Conservation (phyloP, 306 rosid genomes). For the Inga leiocalycina region DNA sequence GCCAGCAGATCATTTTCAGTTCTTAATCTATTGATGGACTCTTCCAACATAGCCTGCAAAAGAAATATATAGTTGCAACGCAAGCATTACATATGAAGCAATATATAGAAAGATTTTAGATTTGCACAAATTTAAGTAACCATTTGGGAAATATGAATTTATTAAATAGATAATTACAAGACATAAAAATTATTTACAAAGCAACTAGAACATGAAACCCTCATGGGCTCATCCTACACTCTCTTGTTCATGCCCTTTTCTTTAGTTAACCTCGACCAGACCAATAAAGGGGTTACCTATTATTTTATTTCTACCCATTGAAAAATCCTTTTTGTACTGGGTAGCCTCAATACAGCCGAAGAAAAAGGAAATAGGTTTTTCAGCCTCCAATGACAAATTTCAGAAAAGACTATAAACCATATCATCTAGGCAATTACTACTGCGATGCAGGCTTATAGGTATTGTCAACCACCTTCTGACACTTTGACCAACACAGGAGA, state of each 20-base stretch:
- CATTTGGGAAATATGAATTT: not conserved
- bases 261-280: not conserved
- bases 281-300: not conserved
- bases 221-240: not conserved
- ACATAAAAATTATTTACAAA: not conserved
- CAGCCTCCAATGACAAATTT: not conserved
- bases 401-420: not conserved
- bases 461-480: not conserved
- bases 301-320: not conserved
- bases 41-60: conserved; percentile 60
- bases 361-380: not conserved
- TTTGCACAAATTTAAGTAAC: not conserved
- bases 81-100: conserved; percentile 22
- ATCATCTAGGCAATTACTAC: not conserved
- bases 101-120: not conserved
- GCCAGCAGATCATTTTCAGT: conserved; percentile 31
- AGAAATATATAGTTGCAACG: conserved; percentile 29
- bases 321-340: not conserved
- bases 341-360: not conserved
- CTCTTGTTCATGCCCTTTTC: not conserved
- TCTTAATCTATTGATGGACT: conserved; percentile 49
- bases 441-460: not conserved
- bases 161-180: not conserved
- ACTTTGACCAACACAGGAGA: not conserved
- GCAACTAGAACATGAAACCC: not conserved